Evolutionary conservation across 108 stramenopile species (phyloP).

Genomic region (Nannochloropsis oceanica): DNA sequence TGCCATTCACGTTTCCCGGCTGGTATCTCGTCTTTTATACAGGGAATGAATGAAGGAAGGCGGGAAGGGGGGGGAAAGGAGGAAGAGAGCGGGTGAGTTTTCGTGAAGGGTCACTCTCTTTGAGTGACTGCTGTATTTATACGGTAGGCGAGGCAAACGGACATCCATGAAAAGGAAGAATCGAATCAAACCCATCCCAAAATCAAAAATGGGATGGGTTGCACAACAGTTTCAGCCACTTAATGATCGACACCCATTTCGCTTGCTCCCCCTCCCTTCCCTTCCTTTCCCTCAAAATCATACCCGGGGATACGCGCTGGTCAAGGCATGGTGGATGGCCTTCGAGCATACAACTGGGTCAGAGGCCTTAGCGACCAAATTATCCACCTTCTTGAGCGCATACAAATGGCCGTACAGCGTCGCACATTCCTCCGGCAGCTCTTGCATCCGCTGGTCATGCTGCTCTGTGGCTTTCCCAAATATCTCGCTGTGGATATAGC

Average conservation of each 20-base stretch:
- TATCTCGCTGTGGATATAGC: neutral
- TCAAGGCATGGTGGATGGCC: neutral
- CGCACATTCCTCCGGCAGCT: neutral
- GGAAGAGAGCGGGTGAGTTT: neutral
- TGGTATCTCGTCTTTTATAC: neutral
- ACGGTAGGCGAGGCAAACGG: no score
- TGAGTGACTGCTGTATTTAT: no score
- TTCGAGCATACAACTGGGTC: neutral
- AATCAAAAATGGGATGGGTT: no score
- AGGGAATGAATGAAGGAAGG: neutral
- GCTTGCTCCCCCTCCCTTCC: no score
- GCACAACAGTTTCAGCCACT: no score
- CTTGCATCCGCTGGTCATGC: neutral
- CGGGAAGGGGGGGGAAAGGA: neutral
- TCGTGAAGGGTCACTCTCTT: no score
- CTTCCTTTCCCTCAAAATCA: neutral
- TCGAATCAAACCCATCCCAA: no score
- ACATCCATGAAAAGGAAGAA: no score
- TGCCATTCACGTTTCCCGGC: neutral
- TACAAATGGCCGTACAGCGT: neutral
- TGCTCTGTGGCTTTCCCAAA: neutral
- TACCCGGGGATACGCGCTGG: neutral
- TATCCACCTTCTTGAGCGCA: neutral
- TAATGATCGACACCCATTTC: no score
- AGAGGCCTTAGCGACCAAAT: neutral